Evolutionary conservation across 2,329 filamentous ascomycete genomes (phyloP).

Genomic region (Botrytis hyacinthi): DNA sequence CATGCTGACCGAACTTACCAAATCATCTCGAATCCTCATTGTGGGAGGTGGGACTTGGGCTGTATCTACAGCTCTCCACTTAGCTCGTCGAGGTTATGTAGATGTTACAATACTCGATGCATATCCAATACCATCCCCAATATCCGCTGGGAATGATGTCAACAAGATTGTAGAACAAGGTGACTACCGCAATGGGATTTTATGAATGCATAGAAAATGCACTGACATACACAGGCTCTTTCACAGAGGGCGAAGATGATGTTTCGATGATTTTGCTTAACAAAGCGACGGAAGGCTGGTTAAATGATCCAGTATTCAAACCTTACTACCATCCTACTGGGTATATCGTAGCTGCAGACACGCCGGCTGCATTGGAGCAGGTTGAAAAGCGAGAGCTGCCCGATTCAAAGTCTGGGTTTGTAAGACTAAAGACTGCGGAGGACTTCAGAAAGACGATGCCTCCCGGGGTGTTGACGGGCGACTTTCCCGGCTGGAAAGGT

Average conservation of each 20-base stretch:
- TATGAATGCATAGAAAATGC: background rate
- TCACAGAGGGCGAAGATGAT: constrained; percentile 26
- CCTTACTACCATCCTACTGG: constrained; percentile 48
- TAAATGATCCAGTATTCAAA: constrained; percentile 44
- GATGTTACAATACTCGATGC: constrained; percentile 50
- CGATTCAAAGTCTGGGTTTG: constrained; percentile 37
- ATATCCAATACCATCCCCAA: constrained; percentile 43
- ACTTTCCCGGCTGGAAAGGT: constrained; percentile 51
- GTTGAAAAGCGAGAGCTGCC: constrained; percentile 41
- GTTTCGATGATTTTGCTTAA: constrained; percentile 40
- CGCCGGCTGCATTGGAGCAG: constrained; percentile 41
- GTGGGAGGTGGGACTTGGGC: constrained; percentile 46
- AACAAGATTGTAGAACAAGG: constrained; percentile 55
- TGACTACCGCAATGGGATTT: background rate
- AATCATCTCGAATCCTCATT: constrained; percentile 39
- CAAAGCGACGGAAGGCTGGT: constrained; percentile 45
- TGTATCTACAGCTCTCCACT: constrained; percentile 45
- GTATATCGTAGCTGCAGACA: constrained; percentile 46
- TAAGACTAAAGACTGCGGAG: constrained; percentile 43
- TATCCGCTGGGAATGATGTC: constrained; percentile 57
- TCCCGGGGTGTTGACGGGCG: constrained; percentile 48
- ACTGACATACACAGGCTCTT: constrained; percentile 30
- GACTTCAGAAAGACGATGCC: constrained; percentile 53
- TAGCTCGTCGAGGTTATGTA: constrained; percentile 46
- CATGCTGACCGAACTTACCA: constrained; percentile 18